Evolutionary conservation across 495 filamentous ascomycete species (phyloP), one percentile per base, ranked within the genome.

Genomic region (Penicillium bialowiezense): DNA sequence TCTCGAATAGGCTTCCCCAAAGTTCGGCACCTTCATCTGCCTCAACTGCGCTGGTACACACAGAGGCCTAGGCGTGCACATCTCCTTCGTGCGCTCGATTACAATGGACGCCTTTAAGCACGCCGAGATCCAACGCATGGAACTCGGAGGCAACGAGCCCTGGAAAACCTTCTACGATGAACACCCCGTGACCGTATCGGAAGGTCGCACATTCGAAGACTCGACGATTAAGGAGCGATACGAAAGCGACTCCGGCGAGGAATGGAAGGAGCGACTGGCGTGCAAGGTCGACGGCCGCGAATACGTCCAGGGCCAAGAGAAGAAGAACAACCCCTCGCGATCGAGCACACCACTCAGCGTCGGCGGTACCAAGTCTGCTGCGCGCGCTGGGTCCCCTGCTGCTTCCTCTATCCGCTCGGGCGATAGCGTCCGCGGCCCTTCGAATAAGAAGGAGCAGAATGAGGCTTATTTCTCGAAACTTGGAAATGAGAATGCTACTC

Each of bases 61-160:
- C 73, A 88, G 93, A 56, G 88, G 90, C 3, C 81, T 98, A 13
- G 93, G 93, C 43, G 93, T 98, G 21, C 93, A 98, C 75, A 96
- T 98, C 62, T 96, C 90, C 62, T 98, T 98, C 72, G 90, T 98
- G 44, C 87, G 93, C 53, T 89, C 83, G 50, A 90, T 97, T 54
- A 95, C 88, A 38, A 98, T 98, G 93, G 93, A 98, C 75, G 87
- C 88, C 48, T 97, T 98, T 74, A 98, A 98, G 65, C 80, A 80
- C 53, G 74, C 75, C 48, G 91, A 96, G 64, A 88, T 95, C 51
- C 79, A 84, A 65, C 84, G 90, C 55, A 95, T 97, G 91, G 78
- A 88, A 20, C 68, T 82, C 10, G 91, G 91, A 17, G 91, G 91
- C 37, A 97, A 97, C 67, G 82, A 84, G 32, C 75, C 78, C n/a